Evolutionary conservation across 148 eudicot genomes (phyloP).

Genomic region (Chenopodium quinoa): DNA sequence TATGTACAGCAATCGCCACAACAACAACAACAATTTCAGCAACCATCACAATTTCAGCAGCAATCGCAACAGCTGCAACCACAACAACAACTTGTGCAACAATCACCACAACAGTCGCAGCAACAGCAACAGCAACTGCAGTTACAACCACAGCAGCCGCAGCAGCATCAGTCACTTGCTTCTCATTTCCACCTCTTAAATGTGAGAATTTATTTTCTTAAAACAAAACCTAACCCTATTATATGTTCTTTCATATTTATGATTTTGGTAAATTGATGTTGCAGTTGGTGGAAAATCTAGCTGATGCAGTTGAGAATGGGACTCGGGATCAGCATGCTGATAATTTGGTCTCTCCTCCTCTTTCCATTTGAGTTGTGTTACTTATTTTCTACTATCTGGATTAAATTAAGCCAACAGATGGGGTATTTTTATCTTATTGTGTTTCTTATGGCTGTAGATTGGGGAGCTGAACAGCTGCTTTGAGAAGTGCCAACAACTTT

Average conservation of each 20-base stretch:
- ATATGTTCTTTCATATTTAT: not conserved
- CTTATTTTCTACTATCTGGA: not conserved
- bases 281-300: slow-evolving; percentile 93
- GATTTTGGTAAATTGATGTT: slow-evolving; percentile 21
- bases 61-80: slow-evolving; percentile 15
- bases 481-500: slow-evolving; percentile 89
- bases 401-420: slow-evolving; percentile 15
- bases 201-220: slow-evolving; percentile 24
- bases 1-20: slow-evolving; percentile 38
- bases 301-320: slow-evolving; percentile 74
- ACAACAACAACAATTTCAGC: slow-evolving; percentile 30
- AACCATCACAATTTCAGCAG: slow-evolving; percentile 29
- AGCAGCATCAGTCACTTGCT: slow-evolving; percentile 65
- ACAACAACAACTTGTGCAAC: slow-evolving; percentile 20
- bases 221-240: slow-evolving; percentile 12
- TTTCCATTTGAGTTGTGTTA: not conserved
- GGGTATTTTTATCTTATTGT: not conserved
- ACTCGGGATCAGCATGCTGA: slow-evolving; percentile 85
- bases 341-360: slow-evolving; percentile 47
- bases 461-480: slow-evolving; percentile 66
- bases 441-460: slow-evolving; percentile 41
- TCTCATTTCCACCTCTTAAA: slow-evolving; percentile 82
- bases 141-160: slow-evolving; percentile 17
- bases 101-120: slow-evolving; percentile 10
- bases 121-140: slow-evolving; percentile 19